Conservation (phyloP, 2,329 filamentous ascomycete genomes). For the Leptographium lundbergii region DNA sequence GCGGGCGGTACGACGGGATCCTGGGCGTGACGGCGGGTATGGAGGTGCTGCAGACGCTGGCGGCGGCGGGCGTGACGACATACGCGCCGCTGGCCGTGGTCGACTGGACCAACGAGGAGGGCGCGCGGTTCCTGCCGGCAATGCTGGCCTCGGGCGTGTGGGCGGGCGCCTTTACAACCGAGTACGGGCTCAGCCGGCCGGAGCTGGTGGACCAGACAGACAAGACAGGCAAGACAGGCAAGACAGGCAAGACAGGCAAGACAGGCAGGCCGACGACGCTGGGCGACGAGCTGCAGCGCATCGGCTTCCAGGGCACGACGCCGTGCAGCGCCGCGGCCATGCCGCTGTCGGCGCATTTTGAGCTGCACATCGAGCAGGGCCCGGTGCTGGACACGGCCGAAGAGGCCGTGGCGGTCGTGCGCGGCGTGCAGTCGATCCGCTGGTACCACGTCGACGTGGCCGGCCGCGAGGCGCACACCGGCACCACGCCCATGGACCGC, state of each 20-base stretch:
- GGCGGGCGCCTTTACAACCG: constrained; percentile 53
- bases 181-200: constrained; percentile 44
- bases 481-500: constrained; percentile 46
- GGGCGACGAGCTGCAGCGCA: constrained; percentile 54
- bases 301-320: constrained; percentile 52
- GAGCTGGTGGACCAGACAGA: constrained; percentile 53
- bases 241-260: constrained; percentile 39
- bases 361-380: constrained; percentile 77
- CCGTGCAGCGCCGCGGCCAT: constrained; percentile 39
- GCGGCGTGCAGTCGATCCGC: constrained; percentile 43
- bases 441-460: constrained; percentile 58
- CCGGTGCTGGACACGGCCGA: constrained; percentile 50
- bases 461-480: constrained; percentile 60
- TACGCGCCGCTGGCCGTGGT: constrained; percentile 61
- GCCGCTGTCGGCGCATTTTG: constrained; percentile 69
- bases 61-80: constrained; percentile 55
- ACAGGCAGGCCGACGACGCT: constrained; percentile 48
- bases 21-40: constrained; percentile 61
- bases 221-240: no score
- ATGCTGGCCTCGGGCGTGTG: constrained; percentile 68
- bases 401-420: constrained; percentile 54
- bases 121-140: constrained; percentile 63
- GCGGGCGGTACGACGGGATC: constrained; percentile 66
- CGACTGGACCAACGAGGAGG: constrained; percentile 77
- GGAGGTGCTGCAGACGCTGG: constrained; percentile 56